Evolutionary conservation across 2,329 filamentous ascomycete species (phyloP).

Genomic region (Colletotrichum sp.): DNA sequence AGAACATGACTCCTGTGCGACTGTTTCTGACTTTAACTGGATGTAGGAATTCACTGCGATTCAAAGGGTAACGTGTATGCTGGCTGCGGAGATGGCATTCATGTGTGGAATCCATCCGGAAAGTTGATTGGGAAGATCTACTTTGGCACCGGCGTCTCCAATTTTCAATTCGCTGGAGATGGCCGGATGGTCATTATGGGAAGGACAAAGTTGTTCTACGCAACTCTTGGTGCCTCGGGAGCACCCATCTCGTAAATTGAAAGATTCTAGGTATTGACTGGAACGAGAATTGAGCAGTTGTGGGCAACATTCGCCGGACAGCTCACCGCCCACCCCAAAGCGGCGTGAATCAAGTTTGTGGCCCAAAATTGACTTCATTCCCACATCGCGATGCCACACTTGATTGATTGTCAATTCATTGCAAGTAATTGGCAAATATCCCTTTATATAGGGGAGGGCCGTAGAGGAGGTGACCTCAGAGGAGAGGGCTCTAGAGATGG

Average conservation of each 20-base stretch:
- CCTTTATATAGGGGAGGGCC: no score
- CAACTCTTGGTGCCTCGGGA: conserved; percentile 27
- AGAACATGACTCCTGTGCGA: neutral
- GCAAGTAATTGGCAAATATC: no score
- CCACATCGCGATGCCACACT: no score
- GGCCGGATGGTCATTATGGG: conserved; percentile 40
- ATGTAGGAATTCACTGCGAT: conserved; percentile 52
- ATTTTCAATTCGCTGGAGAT: conserved; percentile 48
- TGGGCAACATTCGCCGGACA: neutral
- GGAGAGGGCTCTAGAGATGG: no score
- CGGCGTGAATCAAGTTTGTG: no score
- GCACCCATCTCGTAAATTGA: neutral
- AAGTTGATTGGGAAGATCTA: conserved; percentile 61
- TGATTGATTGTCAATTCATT: no score
- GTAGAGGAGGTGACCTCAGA: no score
- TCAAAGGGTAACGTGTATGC: conserved; percentile 59
- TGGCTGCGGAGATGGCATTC: conserved; percentile 52
- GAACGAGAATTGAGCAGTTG: rapidly evolving
- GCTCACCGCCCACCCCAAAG: no score
- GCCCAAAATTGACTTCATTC: no score
- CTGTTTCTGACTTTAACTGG: conserved; percentile 22
- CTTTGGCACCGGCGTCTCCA: conserved; percentile 46
- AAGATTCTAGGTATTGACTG: neutral
- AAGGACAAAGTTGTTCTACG: conserved; percentile 38
- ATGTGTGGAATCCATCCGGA: conserved; percentile 51